Conservation (phyloP, 1,284 basidiomycete species). For the Cryptococcus sp. region DNA sequence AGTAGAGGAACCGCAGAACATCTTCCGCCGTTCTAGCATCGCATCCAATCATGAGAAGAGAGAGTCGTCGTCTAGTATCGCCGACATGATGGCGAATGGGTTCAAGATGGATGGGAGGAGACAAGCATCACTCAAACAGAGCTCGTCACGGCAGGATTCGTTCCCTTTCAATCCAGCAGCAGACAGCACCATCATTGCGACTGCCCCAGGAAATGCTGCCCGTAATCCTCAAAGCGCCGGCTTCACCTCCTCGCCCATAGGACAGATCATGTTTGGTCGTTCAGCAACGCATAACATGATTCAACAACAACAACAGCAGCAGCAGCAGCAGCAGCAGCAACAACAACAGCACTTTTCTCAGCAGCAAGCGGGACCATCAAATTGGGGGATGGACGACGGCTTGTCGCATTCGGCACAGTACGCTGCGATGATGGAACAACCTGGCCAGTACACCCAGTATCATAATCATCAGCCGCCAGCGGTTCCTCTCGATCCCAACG, state of each 20-base stretch:
- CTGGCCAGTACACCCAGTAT: constrained; percentile 16
- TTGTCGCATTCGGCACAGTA: constrained; percentile 5
- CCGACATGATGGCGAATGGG: not conserved
- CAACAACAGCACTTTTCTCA: constrained; percentile 15
- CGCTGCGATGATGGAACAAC: constrained; percentile 1
- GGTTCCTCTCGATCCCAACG: constrained; percentile 4
- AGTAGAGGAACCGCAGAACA: constrained; percentile 34
- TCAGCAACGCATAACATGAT: constrained; percentile 2
- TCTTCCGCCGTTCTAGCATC: constrained; percentile 18
- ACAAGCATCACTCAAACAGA: constrained; percentile 8
- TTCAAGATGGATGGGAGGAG: constrained; percentile 3
- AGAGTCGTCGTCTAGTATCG: constrained; percentile 6
- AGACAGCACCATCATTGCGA: constrained; percentile 44
- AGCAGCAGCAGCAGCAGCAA: constrained; percentile 15
- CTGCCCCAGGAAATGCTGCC: constrained; percentile 17
- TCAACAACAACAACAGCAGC: constrained; percentile 16
- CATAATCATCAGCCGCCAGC: constrained; percentile 11
- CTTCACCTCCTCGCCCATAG: constrained; percentile 17
- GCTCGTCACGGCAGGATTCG: constrained; percentile 36
- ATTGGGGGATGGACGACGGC: constrained; percentile 5
- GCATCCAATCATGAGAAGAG: constrained; percentile 11
- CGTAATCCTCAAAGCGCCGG: constrained; percentile 2
- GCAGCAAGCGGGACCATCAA: constrained; percentile 9
- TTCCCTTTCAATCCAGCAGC: constrained; percentile 41
- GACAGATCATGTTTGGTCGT: constrained; percentile 27